Evolutionary conservation across 2,329 filamentous ascomycete genomes (phyloP).

Genomic region (Penicillium sp.): DNA sequence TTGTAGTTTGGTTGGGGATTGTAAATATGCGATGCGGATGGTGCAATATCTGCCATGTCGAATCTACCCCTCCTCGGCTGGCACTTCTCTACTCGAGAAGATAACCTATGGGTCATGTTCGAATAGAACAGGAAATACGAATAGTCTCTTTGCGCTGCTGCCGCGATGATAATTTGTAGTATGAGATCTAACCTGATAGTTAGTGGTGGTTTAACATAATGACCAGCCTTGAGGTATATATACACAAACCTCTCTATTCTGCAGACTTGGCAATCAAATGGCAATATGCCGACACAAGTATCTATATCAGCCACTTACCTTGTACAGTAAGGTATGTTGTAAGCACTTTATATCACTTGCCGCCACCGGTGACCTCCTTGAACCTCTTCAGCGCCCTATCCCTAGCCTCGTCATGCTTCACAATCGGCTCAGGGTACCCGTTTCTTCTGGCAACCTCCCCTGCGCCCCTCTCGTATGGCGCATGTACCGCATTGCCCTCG

Average conservation of each 20-base stretch:
- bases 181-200: not conserved
- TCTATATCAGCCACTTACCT: too few species aligned
- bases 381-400: slow-evolving; percentile 72
- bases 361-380: slow-evolving; percentile 57
- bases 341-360: not conserved
- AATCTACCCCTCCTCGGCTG: not conserved
- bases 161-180: not conserved
- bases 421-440: slow-evolving; percentile 76
- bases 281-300: too few species aligned
- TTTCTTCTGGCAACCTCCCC: slow-evolving; percentile 63
- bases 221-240: too few species aligned
- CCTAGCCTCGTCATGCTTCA: slow-evolving; percentile 73
- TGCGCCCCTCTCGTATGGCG: slow-evolving; percentile 73
- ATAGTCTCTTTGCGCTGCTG: not conserved
- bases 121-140: not conserved
- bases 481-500: slow-evolving; percentile 74
- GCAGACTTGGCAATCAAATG: too few species aligned
- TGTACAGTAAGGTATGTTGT: too few species aligned
- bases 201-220: not conserved
- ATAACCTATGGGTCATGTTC: not conserved
- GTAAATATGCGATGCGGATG: not conserved
- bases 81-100: not conserved
- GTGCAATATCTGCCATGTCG: not conserved
- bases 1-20: not conserved
- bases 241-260: too few species aligned